Evolutionary conservation across 345 rosid genomes (phyloP).

Genomic region (Ricinus communis): DNA sequence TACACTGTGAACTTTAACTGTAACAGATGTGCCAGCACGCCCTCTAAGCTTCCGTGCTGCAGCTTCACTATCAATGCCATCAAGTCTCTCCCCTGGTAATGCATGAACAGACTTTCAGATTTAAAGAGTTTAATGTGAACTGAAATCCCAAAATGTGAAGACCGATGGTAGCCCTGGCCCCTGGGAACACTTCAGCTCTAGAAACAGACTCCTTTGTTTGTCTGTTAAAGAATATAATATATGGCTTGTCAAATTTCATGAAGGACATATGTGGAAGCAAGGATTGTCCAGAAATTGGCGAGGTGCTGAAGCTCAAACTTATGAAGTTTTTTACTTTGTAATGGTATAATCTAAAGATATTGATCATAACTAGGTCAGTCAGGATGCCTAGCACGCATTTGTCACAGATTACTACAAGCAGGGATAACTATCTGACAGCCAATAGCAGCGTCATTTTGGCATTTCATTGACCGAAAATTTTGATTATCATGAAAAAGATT

Average conservation of each 20-base stretch:
- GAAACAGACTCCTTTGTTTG: not conserved
- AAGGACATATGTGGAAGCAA: not conserved
- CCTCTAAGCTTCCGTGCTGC: constrained; percentile 93
- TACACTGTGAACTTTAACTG: constrained; percentile 68
- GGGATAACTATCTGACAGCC: too few species aligned
- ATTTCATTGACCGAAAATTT: too few species aligned
- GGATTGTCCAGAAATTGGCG: not conserved
- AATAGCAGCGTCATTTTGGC: too few species aligned
- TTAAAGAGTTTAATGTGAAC: not conserved
- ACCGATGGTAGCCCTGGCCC: not conserved
- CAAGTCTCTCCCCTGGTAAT: constrained; percentile 63
- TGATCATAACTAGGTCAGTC: too few species aligned
- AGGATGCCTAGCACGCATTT: too few species aligned
- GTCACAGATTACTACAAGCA: too few species aligned
- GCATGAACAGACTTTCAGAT: constrained; percentile 14
- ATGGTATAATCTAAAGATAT: too few species aligned
- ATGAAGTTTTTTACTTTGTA: too few species aligned
- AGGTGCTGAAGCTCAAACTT: too few species aligned
- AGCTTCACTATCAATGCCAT: constrained; percentile 68
- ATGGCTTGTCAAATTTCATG: too few species aligned
- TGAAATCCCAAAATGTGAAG: not conserved
- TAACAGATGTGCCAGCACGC: constrained; percentile 71
- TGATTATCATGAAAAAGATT: too few species aligned
- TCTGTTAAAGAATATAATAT: too few species aligned
- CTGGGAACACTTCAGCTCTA: not conserved